Percentiles rank a stretch among this genome's conserved stretches.
Evolutionary conservation across 2,329 filamentous ascomycete species (phyloP).

Genomic region (Diaporthe ampelina): DNA sequence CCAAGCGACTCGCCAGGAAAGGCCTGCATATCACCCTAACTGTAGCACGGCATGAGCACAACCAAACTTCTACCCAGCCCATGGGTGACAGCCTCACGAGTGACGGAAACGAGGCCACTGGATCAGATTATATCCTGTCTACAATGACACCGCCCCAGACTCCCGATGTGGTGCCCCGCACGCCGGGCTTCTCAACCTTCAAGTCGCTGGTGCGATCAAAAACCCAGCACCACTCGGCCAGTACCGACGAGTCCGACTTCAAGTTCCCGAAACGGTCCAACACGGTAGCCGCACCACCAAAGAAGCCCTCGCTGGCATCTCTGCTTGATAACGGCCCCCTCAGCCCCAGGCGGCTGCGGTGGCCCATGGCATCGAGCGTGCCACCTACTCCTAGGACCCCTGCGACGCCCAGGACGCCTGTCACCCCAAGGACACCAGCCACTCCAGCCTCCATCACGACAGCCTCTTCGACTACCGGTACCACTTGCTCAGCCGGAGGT

Average conservation of each 20-base stretch:
- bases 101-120: background rate
- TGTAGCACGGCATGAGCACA: slow-evolving; percentile 68
- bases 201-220: slow-evolving; percentile 57
- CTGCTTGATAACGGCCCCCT: slow-evolving; percentile 39
- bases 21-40: slow-evolving; percentile 70
- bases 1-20: slow-evolving; percentile 68
- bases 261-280: slow-evolving; percentile 38
- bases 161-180: slow-evolving; percentile 43
- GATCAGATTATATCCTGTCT: background rate
- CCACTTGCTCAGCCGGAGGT: slow-evolving; percentile 41
- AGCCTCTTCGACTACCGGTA: slow-evolving; percentile 46
- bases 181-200: slow-evolving; percentile 50
- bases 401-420: slow-evolving; percentile 17
- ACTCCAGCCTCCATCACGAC: slow-evolving; percentile 56
- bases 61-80: slow-evolving; percentile 61
- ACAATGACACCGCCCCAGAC: slow-evolving; percentile 40
- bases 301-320: slow-evolving; percentile 33
- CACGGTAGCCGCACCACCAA: slow-evolving; percentile 32
- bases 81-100: background rate
- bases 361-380: slow-evolving; percentile 46
- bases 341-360: slow-evolving; percentile 41
- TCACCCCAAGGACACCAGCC: slow-evolving; percentile 44
- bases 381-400: slow-evolving; percentile 31
- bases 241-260: slow-evolving; percentile 47
- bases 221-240: slow-evolving; percentile 50